A percentile compares a stretch with the other conserved stretches of the same genome.
Evolutionary conservation across 2,329 filamentous ascomycete genomes (phyloP).

Genomic region (Myriosclerotinia curreyana): DNA sequence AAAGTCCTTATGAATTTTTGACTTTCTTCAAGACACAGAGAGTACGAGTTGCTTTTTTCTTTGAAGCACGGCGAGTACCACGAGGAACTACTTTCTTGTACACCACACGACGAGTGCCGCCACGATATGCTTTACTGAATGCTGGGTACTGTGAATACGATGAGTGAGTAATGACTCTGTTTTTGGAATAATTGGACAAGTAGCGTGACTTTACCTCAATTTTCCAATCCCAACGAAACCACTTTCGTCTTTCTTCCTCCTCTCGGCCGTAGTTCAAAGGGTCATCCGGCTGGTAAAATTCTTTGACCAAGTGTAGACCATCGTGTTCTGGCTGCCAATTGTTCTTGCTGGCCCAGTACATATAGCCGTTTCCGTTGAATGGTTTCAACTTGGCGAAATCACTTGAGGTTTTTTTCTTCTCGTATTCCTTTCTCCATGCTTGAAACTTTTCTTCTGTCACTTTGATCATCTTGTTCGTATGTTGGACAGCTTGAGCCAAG

Average conservation of each 20-base stretch:
- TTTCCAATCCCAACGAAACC: slow-evolving; percentile 29
- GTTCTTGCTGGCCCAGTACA: neutral
- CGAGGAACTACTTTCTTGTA: too few species aligned
- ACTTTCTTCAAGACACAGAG: neutral
- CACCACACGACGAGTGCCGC: too few species aligned
- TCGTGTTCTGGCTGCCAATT: slow-evolving; percentile 1
- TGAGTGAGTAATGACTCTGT: too few species aligned
- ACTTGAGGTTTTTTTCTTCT: slow-evolving; percentile 19
- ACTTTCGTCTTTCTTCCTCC: slow-evolving; percentile 20
- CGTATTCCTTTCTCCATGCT: slow-evolving; percentile 1
- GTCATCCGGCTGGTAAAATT: neutral
- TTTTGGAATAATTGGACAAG: too few species aligned
- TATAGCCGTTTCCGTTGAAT: neutral
- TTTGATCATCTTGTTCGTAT: slow-evolving; percentile 24
- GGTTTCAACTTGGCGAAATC: neutral
- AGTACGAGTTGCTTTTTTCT: too few species aligned
- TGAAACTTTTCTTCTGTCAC: slow-evolving; percentile 22
- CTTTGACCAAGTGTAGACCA: neutral
- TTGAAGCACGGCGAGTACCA: too few species aligned
- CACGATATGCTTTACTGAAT: neutral
- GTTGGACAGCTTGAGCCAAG: slow-evolving; percentile 22
- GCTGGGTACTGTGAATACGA: too few species aligned
- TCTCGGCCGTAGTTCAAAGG: neutral
- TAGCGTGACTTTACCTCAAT: slow-evolving; percentile 24
- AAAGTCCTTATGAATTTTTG: neutral